Base-by-base conservation (phyloP, 805 yeast genomes). In the Kodamaea sagamina region DNA sequence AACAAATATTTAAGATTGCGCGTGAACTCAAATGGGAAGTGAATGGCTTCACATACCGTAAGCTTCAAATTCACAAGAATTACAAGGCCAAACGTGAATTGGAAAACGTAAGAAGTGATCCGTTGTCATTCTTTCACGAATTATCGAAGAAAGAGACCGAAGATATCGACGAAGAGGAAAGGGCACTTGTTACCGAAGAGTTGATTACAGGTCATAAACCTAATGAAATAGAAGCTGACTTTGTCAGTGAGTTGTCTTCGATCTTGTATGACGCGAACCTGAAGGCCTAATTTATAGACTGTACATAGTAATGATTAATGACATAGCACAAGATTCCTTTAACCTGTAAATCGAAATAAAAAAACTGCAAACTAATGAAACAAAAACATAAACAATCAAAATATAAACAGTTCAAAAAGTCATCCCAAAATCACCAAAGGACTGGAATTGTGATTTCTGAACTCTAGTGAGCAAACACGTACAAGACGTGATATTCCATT, bases 21-120 rank as follows among this genome's bases (percentile, higher is more conserved):
- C 53, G 63, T 17, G 65, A 64, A 42, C 48, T 63, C 19, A 47
- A 58, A 8, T 71, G 75, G 75, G 54, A 57, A 2, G 62, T 61
- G 17, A 63, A 47, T 25, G 73, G 73, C 4, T 55, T 61, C 28
- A 57, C 52, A 7, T 68, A 67, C 43, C 55, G 63, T 13, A 61
- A 58, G 41, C 37, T 41, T 13, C 48, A 47, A 3, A 57, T 59
- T 25, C 41, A 44, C 19, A 62, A 53, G 44, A 62, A 62, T 47
- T 43, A 59, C 27, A 48, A 48, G 15, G 56, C 50, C 11, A 46
- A 46, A 18, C 49, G 50, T 12, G 64, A 58, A 35, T 9, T 52
- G 8, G 43, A 31, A 6, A 48, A 45, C 22, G 44, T 62, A 11
- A 43, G 46, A 6, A 39, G 28, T 19, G 61, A 56, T 26, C 52